Evolutionary conservation across 2,329 filamentous ascomycete genomes (phyloP), one percentile per base, ranked within the genome.

Genomic region (Macrophomina phaseolina): DNA sequence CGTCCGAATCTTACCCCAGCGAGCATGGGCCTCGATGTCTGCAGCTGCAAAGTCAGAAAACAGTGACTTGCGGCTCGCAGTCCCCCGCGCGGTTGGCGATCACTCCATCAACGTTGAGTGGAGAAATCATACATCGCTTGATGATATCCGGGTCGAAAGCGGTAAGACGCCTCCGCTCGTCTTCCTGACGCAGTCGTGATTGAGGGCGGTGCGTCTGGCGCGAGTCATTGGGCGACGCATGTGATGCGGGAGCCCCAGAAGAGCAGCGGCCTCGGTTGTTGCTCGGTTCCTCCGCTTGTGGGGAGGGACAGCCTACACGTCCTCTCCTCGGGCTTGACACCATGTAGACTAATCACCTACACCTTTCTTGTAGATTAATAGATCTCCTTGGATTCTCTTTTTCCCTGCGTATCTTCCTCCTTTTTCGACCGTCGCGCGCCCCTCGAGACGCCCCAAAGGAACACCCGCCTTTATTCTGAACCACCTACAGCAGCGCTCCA

Each of bases 251-350:
- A 62, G 16, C 58, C 58, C 58, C 58, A 62, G 58, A 62, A 38
- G 40, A 48, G 58, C 58, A 36, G 45, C 45, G 58, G 58, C 58
- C 58, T 62, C 58, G 58, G 58, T 30, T 49, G 58, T 46, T 34
- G 56, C 56, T 62, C 58, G 58, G 58, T 49, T 49, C 45, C 42
- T 49, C 42, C 58, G 56, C 58, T 38, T 62, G 58, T 62, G 58
- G 58, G 58, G 58, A 32, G 49, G 1, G 58, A 40, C 9, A 30
- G 36, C 18, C 28, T 45, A 49, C 58, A 38, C 23, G 40, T 60
- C 12, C 36, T 55, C 52, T 49, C 56, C 45, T 49, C 58, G 58
- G 58, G 38, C 46, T 32, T 40, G 30, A 36, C 58, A 38, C 58
- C 42, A 61, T 61, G 42, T 62, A 62, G 23, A 62, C 58, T 62